Percentiles rank a stretch among this genome's conserved stretches.
These are phyloP conservation scores for Ophiostoma sp. DNA, from an alignment of 2,329 filamentous ascomycete species.

Conservation along the genomic window DNA sequence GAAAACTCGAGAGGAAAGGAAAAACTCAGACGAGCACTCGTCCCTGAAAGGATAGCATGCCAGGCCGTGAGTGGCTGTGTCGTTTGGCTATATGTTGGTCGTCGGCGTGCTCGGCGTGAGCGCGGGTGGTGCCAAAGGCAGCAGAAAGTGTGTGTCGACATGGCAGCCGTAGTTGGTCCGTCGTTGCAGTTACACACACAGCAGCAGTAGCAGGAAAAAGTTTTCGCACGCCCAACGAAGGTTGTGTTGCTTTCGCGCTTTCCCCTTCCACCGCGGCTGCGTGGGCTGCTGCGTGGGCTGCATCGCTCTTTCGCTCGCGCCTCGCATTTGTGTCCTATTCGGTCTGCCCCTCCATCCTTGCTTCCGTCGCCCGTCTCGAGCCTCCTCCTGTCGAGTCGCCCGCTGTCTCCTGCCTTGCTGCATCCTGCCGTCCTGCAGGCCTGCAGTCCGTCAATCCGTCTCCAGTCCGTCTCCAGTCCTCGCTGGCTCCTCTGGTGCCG, in stretches of 20 bases:
- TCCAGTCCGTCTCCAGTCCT: too few relatives aligned
- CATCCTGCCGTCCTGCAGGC: not conserved
- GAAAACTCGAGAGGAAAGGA: not conserved
- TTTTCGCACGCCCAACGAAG: not conserved
- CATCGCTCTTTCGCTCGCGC: not conserved
- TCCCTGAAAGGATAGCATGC: slow-evolving; percentile 22
- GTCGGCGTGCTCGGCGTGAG: slow-evolving; percentile 16
- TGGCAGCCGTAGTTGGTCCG: not conserved
- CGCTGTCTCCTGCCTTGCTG: too few relatives aligned
- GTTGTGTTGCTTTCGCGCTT: slow-evolving; percentile 9
- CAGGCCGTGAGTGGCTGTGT: slow-evolving; percentile 21
- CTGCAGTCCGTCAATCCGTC: too few relatives aligned
- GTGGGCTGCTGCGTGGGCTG: slow-evolving; percentile 1
- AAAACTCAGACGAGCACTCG: slow-evolving; percentile 21
- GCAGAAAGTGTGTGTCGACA: not conserved
- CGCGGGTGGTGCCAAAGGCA: slow-evolving; percentile 4
- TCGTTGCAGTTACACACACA: too few relatives aligned
- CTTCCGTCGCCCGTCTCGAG: too few relatives aligned
- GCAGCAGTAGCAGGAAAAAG: not conserved
- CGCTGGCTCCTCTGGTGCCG: too few relatives aligned
- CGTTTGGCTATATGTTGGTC: not conserved
- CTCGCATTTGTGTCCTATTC: slow-evolving; percentile 2
- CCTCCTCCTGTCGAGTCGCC: too few relatives aligned
- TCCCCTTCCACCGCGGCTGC: slow-evolving; percentile 11
- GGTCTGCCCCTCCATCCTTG: not conserved